Evolutionary conservation across 2,329 filamentous ascomycete species (phyloP).

Genomic region (Stagonosporopsis cucurbitacearum): DNA sequence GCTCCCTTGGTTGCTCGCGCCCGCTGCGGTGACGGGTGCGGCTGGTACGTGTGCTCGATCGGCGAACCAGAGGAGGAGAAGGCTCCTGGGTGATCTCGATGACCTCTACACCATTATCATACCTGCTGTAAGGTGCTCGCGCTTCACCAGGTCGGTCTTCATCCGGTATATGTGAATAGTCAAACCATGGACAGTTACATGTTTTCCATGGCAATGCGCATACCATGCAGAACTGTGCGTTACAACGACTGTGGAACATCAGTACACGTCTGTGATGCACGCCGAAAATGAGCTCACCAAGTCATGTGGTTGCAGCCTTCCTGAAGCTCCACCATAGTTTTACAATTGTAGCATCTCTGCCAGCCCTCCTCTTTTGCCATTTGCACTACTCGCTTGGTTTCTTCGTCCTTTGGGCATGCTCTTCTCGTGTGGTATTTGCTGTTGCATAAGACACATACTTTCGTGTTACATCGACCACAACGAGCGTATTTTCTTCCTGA

Average conservation of each 20-base stretch:
- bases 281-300: constrained; percentile 62
- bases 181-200: constrained; percentile 84
- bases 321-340: constrained; percentile 75
- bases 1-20: constrained; percentile 53
- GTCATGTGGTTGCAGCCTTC: constrained; percentile 90
- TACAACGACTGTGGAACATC: constrained; percentile 66
- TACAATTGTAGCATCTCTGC: constrained; percentile 78
- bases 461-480: constrained; percentile 74
- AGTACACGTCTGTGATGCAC: constrained; percentile 13
- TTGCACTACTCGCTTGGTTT: constrained; percentile 67
- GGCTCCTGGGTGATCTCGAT: constrained; percentile 38
- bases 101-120: constrained; percentile 38
- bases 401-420: constrained; percentile 76
- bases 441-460: constrained; percentile 77
- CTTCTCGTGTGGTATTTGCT: constrained; percentile 71
- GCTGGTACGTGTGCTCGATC: constrained; percentile 30
- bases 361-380: constrained; percentile 72
- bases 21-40: constrained; percentile 34
- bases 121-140: constrained; percentile 40
- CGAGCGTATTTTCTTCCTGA: constrained; percentile 68
- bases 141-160: constrained; percentile 58
- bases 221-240: constrained; percentile 85
- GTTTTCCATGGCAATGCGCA: constrained; percentile 83
- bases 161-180: constrained; percentile 60
- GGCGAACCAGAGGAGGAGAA: constrained; percentile 33